These are phyloP conservation scores for Flaveria sonorensis DNA, from an alignment of 129 eudicot species.

Conservation along the genomic window DNA sequence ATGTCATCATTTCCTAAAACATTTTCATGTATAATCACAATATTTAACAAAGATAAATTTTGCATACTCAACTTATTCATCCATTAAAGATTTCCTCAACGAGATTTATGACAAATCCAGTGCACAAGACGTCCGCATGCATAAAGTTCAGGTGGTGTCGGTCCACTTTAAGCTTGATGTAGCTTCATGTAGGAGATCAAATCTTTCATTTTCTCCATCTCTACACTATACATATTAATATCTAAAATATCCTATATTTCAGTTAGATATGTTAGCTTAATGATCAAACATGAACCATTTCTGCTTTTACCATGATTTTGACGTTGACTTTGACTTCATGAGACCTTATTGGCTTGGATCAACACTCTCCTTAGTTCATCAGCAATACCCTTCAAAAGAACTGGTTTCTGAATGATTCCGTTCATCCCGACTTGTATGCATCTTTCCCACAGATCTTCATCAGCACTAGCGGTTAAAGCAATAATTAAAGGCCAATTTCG, in stretches of 20 bases:
- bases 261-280: constrained; percentile 38
- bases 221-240: constrained; percentile 29
- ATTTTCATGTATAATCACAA: neutral
- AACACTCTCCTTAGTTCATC: constrained; percentile 66
- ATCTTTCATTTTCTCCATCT: constrained; percentile 26
- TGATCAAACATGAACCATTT: constrained; percentile 8
- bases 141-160: too few species aligned
- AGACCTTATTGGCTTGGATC: constrained; percentile 52
- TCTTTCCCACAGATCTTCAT: constrained; percentile 54
- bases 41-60: neutral
- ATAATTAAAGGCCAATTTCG: constrained; percentile 74
- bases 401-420: constrained; percentile 73
- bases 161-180: too few species aligned
- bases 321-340: constrained; percentile 24
- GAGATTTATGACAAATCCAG: neutral
- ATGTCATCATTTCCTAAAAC: neutral
- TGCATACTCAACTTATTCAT: constrained; percentile 9
- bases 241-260: constrained; percentile 16
- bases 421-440: constrained; percentile 65
- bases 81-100: constrained; percentile 17
- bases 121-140: too few species aligned
- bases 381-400: constrained; percentile 61
- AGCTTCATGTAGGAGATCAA: neutral
- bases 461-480: constrained; percentile 56
- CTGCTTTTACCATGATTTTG: constrained; percentile 18